Evolutionary conservation across 441 rosid genomes (phyloP), one percentile per base, ranked within the genome.

Genomic region (Brassica hybrid): DNA sequence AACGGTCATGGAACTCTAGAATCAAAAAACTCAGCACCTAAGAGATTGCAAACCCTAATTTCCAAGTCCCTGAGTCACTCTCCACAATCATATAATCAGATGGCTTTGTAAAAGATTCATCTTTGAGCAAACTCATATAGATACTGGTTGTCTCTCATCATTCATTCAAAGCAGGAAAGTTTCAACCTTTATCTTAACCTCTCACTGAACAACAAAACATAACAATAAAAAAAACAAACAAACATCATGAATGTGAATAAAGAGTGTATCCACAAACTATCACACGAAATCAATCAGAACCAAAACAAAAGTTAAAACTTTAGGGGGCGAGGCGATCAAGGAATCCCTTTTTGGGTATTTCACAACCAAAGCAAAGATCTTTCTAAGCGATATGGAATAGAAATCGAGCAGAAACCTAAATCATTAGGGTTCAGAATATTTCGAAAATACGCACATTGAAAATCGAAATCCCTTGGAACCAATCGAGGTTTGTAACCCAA

Each of bases 331-430:
- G 6, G 32, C 32, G 32, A 27, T 65, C 59, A 19, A 23, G 18
- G 56, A 66, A 65, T 41, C 17, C 10, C 36, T 10, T 57, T 57
- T 14, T 64, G 18, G 38, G 38, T 7, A 32, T n/a, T 10, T 10
- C 18, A 34, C 5, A 18, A 54, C 17, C 45, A 62, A 61, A 27
- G 43, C 57, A 69, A 17, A 62, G 58, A 67, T 58, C 17, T 30
- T 50, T 48, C 63, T n/a, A 56, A 10, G 56, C 9, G 50, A 70
- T 6, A 60, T 1, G 38, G 25, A 52, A 78, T 13, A 18, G 30
- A 60, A 72, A 61, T 38, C 30, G 16, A 78, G 32, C 19, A 73
- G 54, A 38, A 21, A 43, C 19, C 77, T 36, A 59, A 61, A 4
- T 21, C 8, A 32, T 7, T 6, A 32, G 38, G 38, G 1, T 1